A percentile compares a stretch with the other conserved stretches of the same genome.
Conservation (phyloP, 495 filamentous ascomycete species). For the Ascobolus immersus region DNA sequence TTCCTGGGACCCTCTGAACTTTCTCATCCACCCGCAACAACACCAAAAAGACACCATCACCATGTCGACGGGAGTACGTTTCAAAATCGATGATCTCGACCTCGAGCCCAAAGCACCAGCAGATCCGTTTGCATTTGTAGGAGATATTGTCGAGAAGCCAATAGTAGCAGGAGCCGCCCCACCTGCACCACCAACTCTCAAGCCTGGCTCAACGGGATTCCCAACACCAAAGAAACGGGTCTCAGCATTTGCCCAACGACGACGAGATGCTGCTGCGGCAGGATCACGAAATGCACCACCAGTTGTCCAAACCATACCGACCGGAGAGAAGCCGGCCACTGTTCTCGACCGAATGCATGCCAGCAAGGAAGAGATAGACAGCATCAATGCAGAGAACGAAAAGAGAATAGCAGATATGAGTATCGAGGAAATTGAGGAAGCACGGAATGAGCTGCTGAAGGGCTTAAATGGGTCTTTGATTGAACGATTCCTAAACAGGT, state of each 20-base stretch:
- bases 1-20: too few relatives aligned
- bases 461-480: conserved; percentile 44
- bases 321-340: not conserved
- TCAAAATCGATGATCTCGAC: conserved; percentile 8
- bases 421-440: conserved; percentile 47
- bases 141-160: conserved; percentile 53
- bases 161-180: conserved; percentile 26
- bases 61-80: too few relatives aligned
- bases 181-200: conserved; percentile 38
- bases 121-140: conserved; percentile 29
- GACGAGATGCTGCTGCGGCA: conserved; percentile 26
- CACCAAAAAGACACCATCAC: too few relatives aligned
- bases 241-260: conserved; percentile 63
- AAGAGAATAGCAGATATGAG: conserved; percentile 57
- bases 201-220: conserved; percentile 43
- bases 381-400: conserved; percentile 62
- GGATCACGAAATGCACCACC: conserved; percentile 4
- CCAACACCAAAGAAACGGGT: conserved; percentile 56
- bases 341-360: conserved; percentile 3
- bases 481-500: conserved; percentile 48
- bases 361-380: conserved; percentile 31
- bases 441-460: conserved; percentile 45
- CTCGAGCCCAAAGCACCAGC: conserved; percentile 5
- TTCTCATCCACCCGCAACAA: too few relatives aligned
- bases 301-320: not conserved